Percentiles rank a stretch among this genome's conserved stretches.
Evolutionary conservation across 2,329 filamentous ascomycete genomes (phyloP).

Genomic region (Calonectria multiphialidica): DNA sequence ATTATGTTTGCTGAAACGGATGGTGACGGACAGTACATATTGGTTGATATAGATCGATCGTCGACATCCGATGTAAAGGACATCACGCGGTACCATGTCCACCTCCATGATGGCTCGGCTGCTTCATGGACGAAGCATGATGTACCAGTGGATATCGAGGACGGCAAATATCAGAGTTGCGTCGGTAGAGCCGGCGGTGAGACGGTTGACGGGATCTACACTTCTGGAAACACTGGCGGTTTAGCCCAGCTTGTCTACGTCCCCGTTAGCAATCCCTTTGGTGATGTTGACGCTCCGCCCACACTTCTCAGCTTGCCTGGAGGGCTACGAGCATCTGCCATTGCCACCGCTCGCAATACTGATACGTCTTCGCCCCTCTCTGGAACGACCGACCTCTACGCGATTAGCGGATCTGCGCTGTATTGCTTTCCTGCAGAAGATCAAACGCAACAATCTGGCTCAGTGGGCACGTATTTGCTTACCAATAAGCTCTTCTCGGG

Average conservation of each 20-base stretch:
- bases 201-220: not conserved
- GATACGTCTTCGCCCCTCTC: not conserved
- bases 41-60: not conserved
- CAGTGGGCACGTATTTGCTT: not conserved
- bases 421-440: not conserved
- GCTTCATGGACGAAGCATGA: not conserved
- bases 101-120: not conserved
- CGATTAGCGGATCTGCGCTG: not conserved
- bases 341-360: not conserved
- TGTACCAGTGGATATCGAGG: not conserved
- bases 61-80: not conserved
- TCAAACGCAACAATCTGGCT: not conserved
- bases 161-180: not conserved
- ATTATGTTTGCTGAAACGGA: not conserved
- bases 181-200: not conserved
- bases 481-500: not conserved
- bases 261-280: not conserved
- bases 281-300: too few relatives aligned
- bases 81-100: not conserved
- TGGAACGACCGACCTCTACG: not conserved
- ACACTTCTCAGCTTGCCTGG: not conserved
- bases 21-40: not conserved
- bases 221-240: not conserved
- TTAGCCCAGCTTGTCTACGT: not conserved
- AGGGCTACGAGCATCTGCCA: not conserved